Percentiles rank a stretch among this genome's conserved stretches.
Evolutionary conservation across 2,329 filamentous ascomycete species (phyloP).

Genomic region (Ilyonectria sp.): DNA sequence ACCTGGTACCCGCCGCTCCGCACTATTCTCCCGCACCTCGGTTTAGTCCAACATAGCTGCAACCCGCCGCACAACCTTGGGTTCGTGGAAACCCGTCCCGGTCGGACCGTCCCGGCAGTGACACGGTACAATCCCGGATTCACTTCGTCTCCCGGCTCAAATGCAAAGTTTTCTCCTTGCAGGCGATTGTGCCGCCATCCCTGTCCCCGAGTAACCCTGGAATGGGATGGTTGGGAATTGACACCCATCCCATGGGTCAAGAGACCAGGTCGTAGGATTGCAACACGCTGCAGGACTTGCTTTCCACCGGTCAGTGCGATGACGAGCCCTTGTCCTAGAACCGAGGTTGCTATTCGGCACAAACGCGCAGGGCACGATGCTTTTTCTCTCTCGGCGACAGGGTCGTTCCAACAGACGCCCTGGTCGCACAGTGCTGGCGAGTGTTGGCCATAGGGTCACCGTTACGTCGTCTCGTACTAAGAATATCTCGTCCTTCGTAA

Average conservation of each 20-base stretch:
- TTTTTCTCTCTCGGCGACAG: neutral
- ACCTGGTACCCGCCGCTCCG: no score
- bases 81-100: slow-evolving; percentile 8
- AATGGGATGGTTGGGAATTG: neutral
- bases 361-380: neutral
- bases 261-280: slow-evolving; percentile 14
- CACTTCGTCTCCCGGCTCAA: slow-evolving; percentile 21
- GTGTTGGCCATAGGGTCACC: neutral
- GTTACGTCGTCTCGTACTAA: neutral
- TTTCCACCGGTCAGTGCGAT: neutral
- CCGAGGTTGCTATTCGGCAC: slow-evolving; percentile 22
- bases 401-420: neutral
- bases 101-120: slow-evolving; percentile 20
- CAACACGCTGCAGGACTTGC: slow-evolving; percentile 13
- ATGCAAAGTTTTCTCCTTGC: slow-evolving; percentile 1
- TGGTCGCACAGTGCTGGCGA: neutral
- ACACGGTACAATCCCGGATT: slow-evolving; percentile 11
- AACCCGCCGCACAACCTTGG: neutral
- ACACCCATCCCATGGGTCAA: neutral
- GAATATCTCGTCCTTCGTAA: neutral
- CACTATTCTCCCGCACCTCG: no score
- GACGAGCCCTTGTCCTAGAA: slow-evolving; percentile 1
- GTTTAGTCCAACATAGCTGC: no score
- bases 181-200: neutral
- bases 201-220: slow-evolving; percentile 1